Percentiles rank a stretch among this genome's conserved stretches.
phyloP scores from a whole-genome alignment of 75 land plant species.

The Isoetes taiwanensis region DNA sequence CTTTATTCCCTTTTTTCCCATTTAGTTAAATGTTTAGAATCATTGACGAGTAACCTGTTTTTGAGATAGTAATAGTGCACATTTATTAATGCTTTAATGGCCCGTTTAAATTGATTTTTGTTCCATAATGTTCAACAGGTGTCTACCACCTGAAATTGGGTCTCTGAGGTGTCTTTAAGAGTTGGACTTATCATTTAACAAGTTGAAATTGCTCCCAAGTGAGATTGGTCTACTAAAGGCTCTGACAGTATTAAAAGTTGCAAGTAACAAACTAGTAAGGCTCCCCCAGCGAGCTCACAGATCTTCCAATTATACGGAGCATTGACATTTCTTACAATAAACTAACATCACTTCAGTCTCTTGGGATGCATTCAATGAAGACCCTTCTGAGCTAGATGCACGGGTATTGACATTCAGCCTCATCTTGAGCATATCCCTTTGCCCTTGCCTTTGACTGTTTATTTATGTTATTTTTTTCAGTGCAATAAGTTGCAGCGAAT shows the following conservation, averaged over 20 bases:
- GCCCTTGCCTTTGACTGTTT: no score
- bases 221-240: constrained; percentile 45
- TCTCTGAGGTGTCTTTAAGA: constrained; percentile 53
- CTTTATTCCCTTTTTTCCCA: no score
- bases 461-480: no score
- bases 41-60: no score
- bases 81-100: no score
- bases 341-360: constrained; percentile 53
- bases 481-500: constrained; percentile 44
- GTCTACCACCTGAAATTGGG: constrained; percentile 76
- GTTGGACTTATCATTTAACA: constrained; percentile 86
- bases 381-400: constrained; percentile 55
- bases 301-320: constrained; percentile 34
- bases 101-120: no score
- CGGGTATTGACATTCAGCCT: constrained; percentile 52
- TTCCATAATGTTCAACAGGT: constrained; percentile 36
- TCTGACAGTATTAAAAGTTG: constrained; percentile 47
- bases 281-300: constrained; percentile 48
- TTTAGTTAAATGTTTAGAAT: no score
- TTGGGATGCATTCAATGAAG: constrained; percentile 58
- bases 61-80: no score
- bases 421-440: neutral
- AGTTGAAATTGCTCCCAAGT: constrained; percentile 60
- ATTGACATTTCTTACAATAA: constrained; percentile 81
- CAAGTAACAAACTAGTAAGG: constrained; percentile 72